phyloP scores from a whole-genome alignment of 108 stramenopile species.

The Skeletonema tropicum region DNA sequence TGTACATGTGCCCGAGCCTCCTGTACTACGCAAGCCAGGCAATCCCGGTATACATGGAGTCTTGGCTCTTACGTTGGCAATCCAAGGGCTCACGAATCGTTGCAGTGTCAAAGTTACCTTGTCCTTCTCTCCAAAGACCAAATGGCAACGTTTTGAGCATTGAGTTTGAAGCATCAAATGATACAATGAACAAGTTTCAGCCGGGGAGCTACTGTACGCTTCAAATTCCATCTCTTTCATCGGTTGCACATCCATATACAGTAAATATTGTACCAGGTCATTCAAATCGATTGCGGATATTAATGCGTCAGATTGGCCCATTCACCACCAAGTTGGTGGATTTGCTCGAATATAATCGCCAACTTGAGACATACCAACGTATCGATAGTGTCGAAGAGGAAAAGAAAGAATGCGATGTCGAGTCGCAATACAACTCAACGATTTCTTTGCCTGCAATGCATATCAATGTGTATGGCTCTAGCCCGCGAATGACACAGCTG shows the following conservation, averaged over 20 bases:
- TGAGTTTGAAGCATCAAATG: slow-evolving; percentile 7
- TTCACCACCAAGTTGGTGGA: slow-evolving; percentile 16
- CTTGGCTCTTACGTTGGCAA: background rate
- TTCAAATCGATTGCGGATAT: slow-evolving; percentile 11
- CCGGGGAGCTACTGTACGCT: slow-evolving; percentile 16
- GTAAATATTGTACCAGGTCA: slow-evolving; percentile 9
- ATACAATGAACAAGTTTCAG: slow-evolving; percentile 13
- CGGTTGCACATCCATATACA: slow-evolving; percentile 27
- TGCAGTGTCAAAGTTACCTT: slow-evolving; percentile 13
- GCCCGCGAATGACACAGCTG: slow-evolving; percentile 32
- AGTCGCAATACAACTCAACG: background rate
- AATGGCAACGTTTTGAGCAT: slow-evolving; percentile 11
- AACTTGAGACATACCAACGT: background rate
- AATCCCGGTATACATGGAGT: slow-evolving; percentile 12
- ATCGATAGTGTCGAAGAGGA: background rate
- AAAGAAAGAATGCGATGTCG: background rate
- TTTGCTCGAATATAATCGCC: background rate
- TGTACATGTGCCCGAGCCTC: slow-evolving; percentile 20
- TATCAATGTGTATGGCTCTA: slow-evolving; percentile 58
- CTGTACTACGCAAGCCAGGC: slow-evolving; percentile 22
- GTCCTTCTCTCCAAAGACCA: background rate
- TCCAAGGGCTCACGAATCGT: slow-evolving; percentile 14
- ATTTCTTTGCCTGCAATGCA: slow-evolving; percentile 25
- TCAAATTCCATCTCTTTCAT: slow-evolving; percentile 16
- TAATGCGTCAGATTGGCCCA: slow-evolving; percentile 13